Conservation (phyloP, 768 basidiomycete genomes). For the Boletus tomentosulus region DNA sequence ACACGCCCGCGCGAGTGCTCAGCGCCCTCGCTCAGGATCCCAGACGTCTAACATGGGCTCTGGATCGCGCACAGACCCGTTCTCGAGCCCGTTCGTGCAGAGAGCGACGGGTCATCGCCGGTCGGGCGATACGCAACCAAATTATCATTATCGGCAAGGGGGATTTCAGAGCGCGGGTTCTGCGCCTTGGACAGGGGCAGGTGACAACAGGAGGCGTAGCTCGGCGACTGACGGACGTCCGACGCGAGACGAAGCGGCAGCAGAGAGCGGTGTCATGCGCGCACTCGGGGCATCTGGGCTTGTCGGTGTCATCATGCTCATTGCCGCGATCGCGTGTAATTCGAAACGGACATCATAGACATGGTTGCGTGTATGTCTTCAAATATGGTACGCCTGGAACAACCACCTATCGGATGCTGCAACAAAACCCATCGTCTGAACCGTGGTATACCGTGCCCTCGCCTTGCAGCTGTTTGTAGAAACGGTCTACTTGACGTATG, state of each 20-base stretch:
- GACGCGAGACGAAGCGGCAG: conserved; percentile 20
- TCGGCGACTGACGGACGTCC: conserved; percentile 7
- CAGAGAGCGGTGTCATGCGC: conserved; percentile 24
- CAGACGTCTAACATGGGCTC: conserved; percentile 1
- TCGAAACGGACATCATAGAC: conserved; percentile 16
- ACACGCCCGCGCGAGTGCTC: conserved; percentile 1
- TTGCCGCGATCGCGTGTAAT: conserved; percentile 15
- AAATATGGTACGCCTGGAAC: neutral
- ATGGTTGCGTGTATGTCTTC: neutral
- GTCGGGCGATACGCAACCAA: neutral
- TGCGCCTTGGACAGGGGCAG: conserved; percentile 4
- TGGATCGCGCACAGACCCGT: conserved; percentile 17
- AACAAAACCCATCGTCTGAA: neutral
- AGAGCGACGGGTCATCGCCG: conserved; percentile 22
- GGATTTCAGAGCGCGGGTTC: conserved; percentile 5
- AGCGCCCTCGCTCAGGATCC: neutral
- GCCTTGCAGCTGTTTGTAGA: no score
- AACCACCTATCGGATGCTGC: neutral
- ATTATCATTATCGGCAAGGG: neutral
- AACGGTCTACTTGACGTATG: no score
- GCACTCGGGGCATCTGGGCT: conserved; percentile 28
- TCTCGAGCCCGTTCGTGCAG: conserved; percentile 24
- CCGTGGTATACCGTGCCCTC: no score
- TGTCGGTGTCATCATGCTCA: conserved; percentile 24
- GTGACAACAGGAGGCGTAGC: neutral